Evolutionary conservation across 441 rosid genomes (phyloP).

Genomic region (Gossypium laxum): DNA sequence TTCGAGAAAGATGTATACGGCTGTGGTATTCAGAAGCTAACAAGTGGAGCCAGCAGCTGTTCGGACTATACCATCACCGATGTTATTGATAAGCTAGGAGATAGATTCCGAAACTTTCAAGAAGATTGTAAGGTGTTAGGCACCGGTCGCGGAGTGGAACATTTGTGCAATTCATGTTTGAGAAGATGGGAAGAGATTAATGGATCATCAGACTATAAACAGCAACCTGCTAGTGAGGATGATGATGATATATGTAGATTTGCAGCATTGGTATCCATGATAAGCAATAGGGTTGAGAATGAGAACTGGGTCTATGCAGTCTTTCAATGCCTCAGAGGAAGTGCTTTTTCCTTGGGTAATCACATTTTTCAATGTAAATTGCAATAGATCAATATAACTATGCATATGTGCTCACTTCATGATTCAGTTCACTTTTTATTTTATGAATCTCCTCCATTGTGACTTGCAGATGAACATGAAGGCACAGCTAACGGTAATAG

Average conservation of each 20-base stretch:
- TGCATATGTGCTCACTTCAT: not conserved
- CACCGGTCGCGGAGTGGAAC: not conserved
- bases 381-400: not conserved
- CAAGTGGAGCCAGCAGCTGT: conserved; percentile 31
- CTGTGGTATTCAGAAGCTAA: conserved; percentile 30
- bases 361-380: not conserved
- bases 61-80: conserved; percentile 27
- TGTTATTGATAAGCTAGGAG: conserved; percentile 24
- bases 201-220: conserved; percentile 16
- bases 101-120: conserved; percentile 16
- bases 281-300: conserved; percentile 26
- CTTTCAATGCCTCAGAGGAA: conserved; percentile 28
- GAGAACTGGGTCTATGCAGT: conserved; percentile 21
- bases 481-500: not conserved
- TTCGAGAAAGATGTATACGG: conserved; percentile 7
- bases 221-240: not conserved
- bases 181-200: conserved; percentile 32
- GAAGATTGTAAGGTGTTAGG: conserved; percentile 25
- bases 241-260: conserved; percentile 30
- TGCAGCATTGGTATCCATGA: conserved; percentile 34
- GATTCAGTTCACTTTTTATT: not conserved
- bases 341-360: conserved; percentile 20
- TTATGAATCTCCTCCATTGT: not conserved
- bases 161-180: conserved; percentile 25
- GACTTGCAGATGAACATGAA: conserved; percentile 15